Evolutionary conservation across 2,329 filamentous ascomycete species (phyloP), one percentile per base, ranked within the genome.

Genomic region (Fusarium mangiferae): DNA sequence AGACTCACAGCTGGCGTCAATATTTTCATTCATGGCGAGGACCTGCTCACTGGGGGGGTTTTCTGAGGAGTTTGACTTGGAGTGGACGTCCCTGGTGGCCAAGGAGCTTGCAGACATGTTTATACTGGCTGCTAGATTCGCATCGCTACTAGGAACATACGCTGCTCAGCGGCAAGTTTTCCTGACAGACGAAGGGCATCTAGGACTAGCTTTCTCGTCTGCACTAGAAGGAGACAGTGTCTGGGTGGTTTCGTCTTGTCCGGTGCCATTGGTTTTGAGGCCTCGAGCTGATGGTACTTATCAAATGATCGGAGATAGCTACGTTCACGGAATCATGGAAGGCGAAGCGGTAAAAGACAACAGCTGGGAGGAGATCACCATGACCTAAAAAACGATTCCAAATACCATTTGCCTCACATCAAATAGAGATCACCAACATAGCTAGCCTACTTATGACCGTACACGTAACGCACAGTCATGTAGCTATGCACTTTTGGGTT

Each of bases 351-450:
- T 55, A 4, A 55, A 55, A 0, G 51, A 39, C 3, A 41, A 18
- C 24, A 18, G 10, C 24, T 55, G 51, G 51, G 51, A 55, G 15
- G 35, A 41, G 1, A 55, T 55, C 0, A 55, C 51, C 3, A 39
- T 54, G 1, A 54, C 35, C 0, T 54, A n/a, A 13, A 17, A 10
- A 0, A 12, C 7, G 5, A 2, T 3, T 10, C 0, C 3, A 18
- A 14, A n/a, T 14, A 18, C 10, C 7, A 28, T n/a, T 18, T 17
- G 2, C 35, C 0, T 6, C 9, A n/a, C 35, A 54, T 0, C 4
- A n/a, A n/a, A 28, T 54, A 22, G 49, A 38, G 9, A 30, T 36
- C 9, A 0, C n/a, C 9, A 52, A 11, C 0, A 1, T 5, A 38
- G 15, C 58, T 55, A 33, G 5, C 24, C 17, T 62, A 59, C 41